These are phyloP conservation scores for Nothomitra cinnamomea DNA, from an alignment of 2,329 filamentous ascomycete species.

Conservation along the genomic window DNA sequence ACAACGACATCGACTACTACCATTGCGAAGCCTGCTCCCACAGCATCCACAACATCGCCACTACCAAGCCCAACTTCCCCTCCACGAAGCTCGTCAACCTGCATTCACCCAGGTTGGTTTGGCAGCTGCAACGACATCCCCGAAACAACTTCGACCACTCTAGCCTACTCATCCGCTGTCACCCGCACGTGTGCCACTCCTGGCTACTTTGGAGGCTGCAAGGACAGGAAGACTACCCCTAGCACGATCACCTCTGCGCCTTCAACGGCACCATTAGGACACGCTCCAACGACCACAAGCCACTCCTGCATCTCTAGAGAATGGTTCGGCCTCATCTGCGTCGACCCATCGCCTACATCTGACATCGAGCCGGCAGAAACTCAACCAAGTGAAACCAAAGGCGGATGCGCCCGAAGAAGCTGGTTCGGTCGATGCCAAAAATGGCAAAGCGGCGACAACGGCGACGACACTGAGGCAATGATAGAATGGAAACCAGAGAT, in stretches of 20 bases:
- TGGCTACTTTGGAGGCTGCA: slow-evolving; percentile 3
- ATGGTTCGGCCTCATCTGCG: slow-evolving; percentile 9
- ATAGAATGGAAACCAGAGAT: neutral
- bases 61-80: neutral
- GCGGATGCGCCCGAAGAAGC: slow-evolving; percentile 3
- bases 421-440: slow-evolving; percentile 9
- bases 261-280: no score
- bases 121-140: slow-evolving; percentile 21
- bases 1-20: slow-evolving; percentile 15
- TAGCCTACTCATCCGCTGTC: neutral
- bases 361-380: neutral
- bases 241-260: slow-evolving; percentile 15
- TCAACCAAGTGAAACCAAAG: neutral
- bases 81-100: slow-evolving; percentile 15
- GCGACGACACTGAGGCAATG: no score
- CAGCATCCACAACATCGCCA: slow-evolving; percentile 13
- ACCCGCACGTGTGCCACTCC: neutral
- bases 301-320: slow-evolving; percentile 1
- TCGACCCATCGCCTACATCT: slow-evolving; percentile 5
- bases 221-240: slow-evolving; percentile 12
- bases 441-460: neutral
- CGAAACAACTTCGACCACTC: slow-evolving; percentile 14
- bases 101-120: slow-evolving; percentile 26
- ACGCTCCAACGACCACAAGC: slow-evolving; percentile 7
- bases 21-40: slow-evolving; percentile 15